Conservation (phyloP, 208 protist species). For the Novymonas esmeraldas region DNA sequence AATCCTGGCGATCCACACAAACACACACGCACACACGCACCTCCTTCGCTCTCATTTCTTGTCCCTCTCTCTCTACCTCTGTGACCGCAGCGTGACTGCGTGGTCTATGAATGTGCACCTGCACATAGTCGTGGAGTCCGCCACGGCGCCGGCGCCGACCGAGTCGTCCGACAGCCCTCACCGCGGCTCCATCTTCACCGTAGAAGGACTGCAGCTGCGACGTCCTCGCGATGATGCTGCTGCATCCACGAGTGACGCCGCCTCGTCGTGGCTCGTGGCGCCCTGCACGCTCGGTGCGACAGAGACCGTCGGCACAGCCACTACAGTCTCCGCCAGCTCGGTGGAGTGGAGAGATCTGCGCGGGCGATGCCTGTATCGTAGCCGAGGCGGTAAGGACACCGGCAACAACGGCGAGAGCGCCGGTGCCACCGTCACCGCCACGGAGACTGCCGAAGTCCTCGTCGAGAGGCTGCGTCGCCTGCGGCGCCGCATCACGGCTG, state of each 20-base stretch:
- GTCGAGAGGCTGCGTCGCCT: not conserved
- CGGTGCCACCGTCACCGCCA: not conserved
- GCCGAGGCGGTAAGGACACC: too few relatives aligned
- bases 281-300: not conserved
- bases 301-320: not conserved
- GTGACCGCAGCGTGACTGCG: not conserved
- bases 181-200: not conserved
- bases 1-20: too few relatives aligned
- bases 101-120: constrained; percentile 18
- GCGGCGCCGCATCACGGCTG: not conserved
- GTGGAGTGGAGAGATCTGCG: constrained; percentile 2
- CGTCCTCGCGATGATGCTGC: not conserved
- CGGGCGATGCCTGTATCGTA: not conserved
- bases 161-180: not conserved
- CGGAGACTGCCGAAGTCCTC: not conserved
- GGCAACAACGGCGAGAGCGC: too few relatives aligned
- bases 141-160: not conserved
- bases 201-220: not conserved
- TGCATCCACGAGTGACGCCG: not conserved
- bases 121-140: constrained; percentile 5
- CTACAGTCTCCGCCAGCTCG: not conserved
- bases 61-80: not conserved
- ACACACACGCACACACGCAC: not conserved
- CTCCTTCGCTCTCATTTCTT: not conserved
- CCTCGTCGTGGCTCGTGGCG: not conserved